Evolutionary conservation across 805 yeast genomes (phyloP), one percentile per base, ranked within the genome.

Genomic region (Yueomyces sp.): DNA sequence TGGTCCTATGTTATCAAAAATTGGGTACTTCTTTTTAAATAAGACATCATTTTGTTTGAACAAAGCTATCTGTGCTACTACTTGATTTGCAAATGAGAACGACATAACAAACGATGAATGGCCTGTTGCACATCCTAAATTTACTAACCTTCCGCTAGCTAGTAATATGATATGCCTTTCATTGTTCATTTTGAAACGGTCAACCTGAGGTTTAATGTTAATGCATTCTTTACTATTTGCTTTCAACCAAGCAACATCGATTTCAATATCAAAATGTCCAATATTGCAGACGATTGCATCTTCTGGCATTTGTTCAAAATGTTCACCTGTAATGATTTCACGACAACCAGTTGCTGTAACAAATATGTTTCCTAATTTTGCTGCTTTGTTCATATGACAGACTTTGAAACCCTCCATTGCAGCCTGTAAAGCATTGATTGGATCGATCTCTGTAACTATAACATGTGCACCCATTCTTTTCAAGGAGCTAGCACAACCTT

Each of bases 261-360:
- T 92, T 78, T 90, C 98, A 64, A 92, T 86, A 72, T 90, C 98
- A 60, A 90, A 90, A 76, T 90, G 98, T 69, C 98, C 98, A 73
- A 90, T 90, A 94, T 90, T 90, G 76, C 96, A 92, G 53, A 90
- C 98, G 68, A 90, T 92, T 60, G 98, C 97, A 67, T 90, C 98
- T 72, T 90, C 95, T 71, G 96, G 96, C 98, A 90, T 92, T 59
- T 69, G 71, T 57, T 72, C 72, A 69, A 90, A 90, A 75, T 88
- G 94, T 59, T 72, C 74, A 63, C 85, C 84, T 55, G 83, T 81
- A 74, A 90, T 87, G 68, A 90, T 90, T 70, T 90, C 98, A 74
- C 97, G 86, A 77, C 96, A 87, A 66, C 98, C 98, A 55, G 98
- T 90, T 69, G 98, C 92, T 68, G 98, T 90, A 65, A 90, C 98